These are phyloP conservation scores for Taiozyma sp. DNA, from an alignment of 1,139 yeast genomes.

Conservation along the genomic window DNA sequence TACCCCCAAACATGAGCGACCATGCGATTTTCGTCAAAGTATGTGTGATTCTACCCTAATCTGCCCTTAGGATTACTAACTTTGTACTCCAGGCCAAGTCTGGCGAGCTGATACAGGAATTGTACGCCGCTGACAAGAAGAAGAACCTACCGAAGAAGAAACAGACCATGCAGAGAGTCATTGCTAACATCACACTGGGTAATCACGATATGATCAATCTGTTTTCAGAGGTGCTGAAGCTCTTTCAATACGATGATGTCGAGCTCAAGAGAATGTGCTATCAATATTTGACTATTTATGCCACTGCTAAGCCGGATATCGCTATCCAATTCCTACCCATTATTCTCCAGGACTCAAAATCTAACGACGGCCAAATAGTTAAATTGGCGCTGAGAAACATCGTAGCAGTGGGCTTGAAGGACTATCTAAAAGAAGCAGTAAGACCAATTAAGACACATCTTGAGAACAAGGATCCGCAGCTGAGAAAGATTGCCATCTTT, in stretches of 20 bases:
- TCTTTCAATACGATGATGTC: conserved; percentile 59
- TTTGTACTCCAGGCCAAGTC: conserved; percentile 19
- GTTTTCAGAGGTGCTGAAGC: conserved; percentile 59
- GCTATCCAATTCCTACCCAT: conserved; percentile 53
- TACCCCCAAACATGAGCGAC: conserved; percentile 20
- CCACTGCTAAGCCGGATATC: conserved; percentile 50
- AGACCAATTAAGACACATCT: conserved; percentile 35
- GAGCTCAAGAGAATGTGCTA: conserved; percentile 69
- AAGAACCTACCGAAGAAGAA: conserved; percentile 38
- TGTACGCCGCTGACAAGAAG: conserved; percentile 30
- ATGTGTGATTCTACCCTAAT: conserved; percentile 3
- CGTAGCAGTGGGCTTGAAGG: conserved; percentile 50
- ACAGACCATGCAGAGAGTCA: conserved; percentile 63
- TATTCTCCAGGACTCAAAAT: conserved; percentile 45
- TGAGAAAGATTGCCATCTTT: conserved; percentile 66
- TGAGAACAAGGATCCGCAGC: conserved; percentile 49
- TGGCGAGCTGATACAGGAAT: conserved; percentile 28
- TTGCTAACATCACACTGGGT: conserved; percentile 81
- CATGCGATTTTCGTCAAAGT: conserved; percentile 21
- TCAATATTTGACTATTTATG: conserved; percentile 56
- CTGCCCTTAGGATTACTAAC: background rate
- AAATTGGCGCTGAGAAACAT: conserved; percentile 62
- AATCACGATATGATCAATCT: conserved; percentile 68
- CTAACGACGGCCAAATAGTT: conserved; percentile 36
- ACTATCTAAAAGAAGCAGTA: conserved; percentile 43